Base-by-base conservation (phyloP, 768 basidiomycete species). In the Suillus luteus region DNA sequence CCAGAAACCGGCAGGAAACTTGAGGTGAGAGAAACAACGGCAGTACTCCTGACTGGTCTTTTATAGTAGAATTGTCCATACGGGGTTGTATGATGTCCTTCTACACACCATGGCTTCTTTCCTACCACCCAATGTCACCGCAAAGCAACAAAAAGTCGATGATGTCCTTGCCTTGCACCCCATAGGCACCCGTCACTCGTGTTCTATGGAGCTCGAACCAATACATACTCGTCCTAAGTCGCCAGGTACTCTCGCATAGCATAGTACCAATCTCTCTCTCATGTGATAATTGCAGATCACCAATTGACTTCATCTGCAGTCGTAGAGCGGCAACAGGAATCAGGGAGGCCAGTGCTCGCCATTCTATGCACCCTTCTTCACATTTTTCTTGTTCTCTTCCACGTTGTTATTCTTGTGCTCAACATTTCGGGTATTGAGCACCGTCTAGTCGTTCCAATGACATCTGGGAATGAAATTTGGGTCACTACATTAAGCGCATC, bases 381-480 rank as follows among this genome's bases (percentile, higher is more conserved):
- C 22, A 24, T n/a, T 12, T 15, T 35, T 37, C 44, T 63, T 27
- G 38, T 46, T 10, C 40, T 44, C 27, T 9, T 60, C 37, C 62
- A 63, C 31, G 31, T 63, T 37, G 43, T 37, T 24, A 61, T 61
- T 44, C 40, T 63, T 14, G 62, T 1, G 14, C 31, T 60, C 41
- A n/a, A 14, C 8, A 61, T 38, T 35, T 41, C 31, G 12, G 41
- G 58, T 24, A 27, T 58, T 4, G 62, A 63, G 59, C 62, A 63
- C 19, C 60, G 33, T 14, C 8, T 63, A 5, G 57, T 60, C 60
- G 33, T 63, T 17, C n/a, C n/a, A 14, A 44, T 60, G 8, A 49
- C 51, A 60, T 57, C 51, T 22, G 35, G 35, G 5, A 60, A 35
- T 37, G 41, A 38, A 11, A 41, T 46, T 3, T 41, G 58, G 44